Evolutionary conservation across 192 early-diverging fungal genomes (phyloP).

Genomic region (Coemansia brasiliensis): DNA sequence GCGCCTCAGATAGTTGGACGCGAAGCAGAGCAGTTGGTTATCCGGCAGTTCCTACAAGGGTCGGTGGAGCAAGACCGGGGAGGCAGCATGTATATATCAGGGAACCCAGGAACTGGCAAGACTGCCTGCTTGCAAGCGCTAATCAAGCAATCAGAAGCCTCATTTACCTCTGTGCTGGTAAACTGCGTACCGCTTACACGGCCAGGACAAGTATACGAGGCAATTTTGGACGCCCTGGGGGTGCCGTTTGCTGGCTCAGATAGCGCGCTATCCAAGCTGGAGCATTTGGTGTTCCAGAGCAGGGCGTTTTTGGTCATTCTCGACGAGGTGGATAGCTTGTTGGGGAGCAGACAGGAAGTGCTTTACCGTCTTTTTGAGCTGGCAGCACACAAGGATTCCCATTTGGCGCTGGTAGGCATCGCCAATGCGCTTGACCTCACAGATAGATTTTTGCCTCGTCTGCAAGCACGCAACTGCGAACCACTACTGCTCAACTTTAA

Average conservation of each 20-base stretch:
- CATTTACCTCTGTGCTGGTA: conserved; percentile 58
- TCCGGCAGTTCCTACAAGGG: conserved; percentile 28
- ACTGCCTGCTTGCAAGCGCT: conserved; percentile 73
- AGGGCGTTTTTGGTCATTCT: conserved; percentile 66
- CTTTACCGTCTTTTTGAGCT: conserved; percentile 86
- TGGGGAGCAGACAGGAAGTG: conserved; percentile 77
- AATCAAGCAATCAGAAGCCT: conserved; percentile 50
- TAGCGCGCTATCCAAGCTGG: conserved; percentile 56
- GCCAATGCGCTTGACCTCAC: conserved; percentile 94
- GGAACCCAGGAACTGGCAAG: conserved; percentile 93
- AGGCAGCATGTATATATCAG: conserved; percentile 83
- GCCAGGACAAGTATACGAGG: conserved; percentile 66
- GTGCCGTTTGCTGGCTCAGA: conserved; percentile 20
- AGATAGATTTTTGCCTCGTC: conserved; percentile 81
- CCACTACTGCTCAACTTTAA: conserved; percentile 84
- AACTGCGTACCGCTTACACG: conserved; percentile 88
- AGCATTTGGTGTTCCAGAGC: conserved; percentile 58
- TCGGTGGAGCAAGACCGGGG: conserved; percentile 40
- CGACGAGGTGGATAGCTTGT: conserved; percentile 90
- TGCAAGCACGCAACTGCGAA: conserved; percentile 77
- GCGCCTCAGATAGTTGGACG: conserved; percentile 53
- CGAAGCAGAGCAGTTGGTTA: conserved; percentile 33
- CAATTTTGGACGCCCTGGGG: conserved; percentile 60
- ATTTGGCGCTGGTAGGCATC: conserved; percentile 83
- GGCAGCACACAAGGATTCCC: conserved; percentile 58